Percentiles rank a stretch among this genome's conserved stretches.
Evolutionary conservation across 768 basidiomycete genomes (phyloP).

Genomic region (Lenzites betulinus): DNA sequence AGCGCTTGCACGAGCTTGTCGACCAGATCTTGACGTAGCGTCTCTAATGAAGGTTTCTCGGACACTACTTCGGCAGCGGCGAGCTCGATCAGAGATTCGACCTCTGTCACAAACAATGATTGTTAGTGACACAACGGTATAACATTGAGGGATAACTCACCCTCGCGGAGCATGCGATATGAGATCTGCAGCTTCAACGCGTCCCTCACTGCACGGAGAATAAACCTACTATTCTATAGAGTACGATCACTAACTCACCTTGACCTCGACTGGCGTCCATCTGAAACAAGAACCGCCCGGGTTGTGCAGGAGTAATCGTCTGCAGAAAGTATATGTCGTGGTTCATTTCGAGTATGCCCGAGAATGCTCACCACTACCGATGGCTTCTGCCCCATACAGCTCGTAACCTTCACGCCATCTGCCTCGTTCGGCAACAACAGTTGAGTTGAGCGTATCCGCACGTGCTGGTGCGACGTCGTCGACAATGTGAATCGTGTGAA

Average conservation of each 20-base stretch:
- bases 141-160: slow-evolving; percentile 38
- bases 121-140: too few species aligned
- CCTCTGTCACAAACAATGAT: slow-evolving; percentile 47
- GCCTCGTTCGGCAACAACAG: slow-evolving; percentile 50
- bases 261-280: slow-evolving; percentile 65
- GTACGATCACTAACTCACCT: slow-evolving; percentile 42
- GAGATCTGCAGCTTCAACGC: slow-evolving; percentile 62
- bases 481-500: slow-evolving; percentile 92
- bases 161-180: slow-evolving; percentile 84
- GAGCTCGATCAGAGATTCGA: slow-evolving; percentile 59
- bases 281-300: slow-evolving; percentile 80
- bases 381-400: slow-evolving; percentile 48
- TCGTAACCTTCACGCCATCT: slow-evolving; percentile 53
- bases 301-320: slow-evolving; percentile 76
- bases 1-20: slow-evolving; percentile 57
- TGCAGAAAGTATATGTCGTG: slow-evolving; percentile 34
- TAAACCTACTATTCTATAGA: not conserved
- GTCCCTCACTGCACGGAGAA: slow-evolving; percentile 55
- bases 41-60: slow-evolving; percentile 35
- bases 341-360: too few species aligned
- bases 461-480: slow-evolving; percentile 72
- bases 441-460: slow-evolving; percentile 69
- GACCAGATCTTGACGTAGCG: slow-evolving; percentile 46
- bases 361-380: slow-evolving; percentile 47
- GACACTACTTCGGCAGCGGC: slow-evolving; percentile 46